phyloP scores from a whole-genome alignment of 2,329 filamentous ascomycete species.

The Atkinsonella hypoxylon region DNA sequence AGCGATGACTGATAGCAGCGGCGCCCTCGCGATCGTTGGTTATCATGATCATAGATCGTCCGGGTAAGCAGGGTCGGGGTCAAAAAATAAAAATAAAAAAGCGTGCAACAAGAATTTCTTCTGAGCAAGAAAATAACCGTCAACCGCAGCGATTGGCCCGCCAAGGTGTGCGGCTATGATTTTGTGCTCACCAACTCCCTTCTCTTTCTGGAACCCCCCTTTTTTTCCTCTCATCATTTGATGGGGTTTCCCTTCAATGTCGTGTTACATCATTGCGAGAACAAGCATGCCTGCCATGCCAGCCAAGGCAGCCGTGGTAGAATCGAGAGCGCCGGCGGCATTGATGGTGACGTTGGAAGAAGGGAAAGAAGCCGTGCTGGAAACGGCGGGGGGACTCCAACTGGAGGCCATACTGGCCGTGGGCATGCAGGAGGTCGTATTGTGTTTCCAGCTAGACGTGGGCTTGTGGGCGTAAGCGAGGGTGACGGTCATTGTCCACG shows the following conservation, averaged over 20 bases:
- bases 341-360: slow-evolving; percentile 26
- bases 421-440: slow-evolving; percentile 22
- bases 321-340: slow-evolving; percentile 32
- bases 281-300: slow-evolving; percentile 38
- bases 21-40: slow-evolving; percentile 1
- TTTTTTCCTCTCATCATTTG: background rate
- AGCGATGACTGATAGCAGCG: too few relatives aligned
- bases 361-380: slow-evolving; percentile 15
- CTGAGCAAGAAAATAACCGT: slow-evolving; percentile 1
- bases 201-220: background rate
- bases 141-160: background rate
- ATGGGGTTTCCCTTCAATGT: too few relatives aligned
- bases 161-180: too few relatives aligned
- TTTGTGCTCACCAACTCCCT: background rate
- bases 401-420: slow-evolving; percentile 13
- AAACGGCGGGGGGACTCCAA: slow-evolving; percentile 12
- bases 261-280: slow-evolving; percentile 37
- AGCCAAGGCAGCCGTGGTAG: slow-evolving; percentile 33
- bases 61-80: too few relatives aligned
- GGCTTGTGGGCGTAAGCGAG: slow-evolving; percentile 34
- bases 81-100: background rate
- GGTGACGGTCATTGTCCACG: slow-evolving; percentile 40
- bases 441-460: slow-evolving; percentile 19
- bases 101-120: background rate
- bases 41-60: background rate